These are phyloP conservation scores for Penicillium sp. DNA, from an alignment of 2,329 filamentous ascomycete genomes.

Conservation along the genomic window DNA sequence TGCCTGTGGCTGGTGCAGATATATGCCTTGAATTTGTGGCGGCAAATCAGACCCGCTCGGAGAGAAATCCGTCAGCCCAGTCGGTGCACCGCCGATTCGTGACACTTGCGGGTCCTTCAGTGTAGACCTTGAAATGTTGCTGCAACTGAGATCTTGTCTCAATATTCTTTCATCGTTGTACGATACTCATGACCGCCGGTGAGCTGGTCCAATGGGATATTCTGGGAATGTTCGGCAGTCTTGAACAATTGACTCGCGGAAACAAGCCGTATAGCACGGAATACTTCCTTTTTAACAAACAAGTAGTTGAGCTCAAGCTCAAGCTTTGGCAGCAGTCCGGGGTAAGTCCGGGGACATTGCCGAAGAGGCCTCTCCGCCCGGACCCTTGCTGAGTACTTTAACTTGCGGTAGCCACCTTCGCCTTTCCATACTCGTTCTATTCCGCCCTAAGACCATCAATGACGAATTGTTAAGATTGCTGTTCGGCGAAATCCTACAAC, in stretches of 20 bases:
- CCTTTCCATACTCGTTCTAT: neutral
- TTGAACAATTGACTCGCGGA: no score
- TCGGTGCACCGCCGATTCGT: constrained; percentile 14
- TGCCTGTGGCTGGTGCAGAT: constrained; percentile 1
- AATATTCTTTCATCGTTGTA: neutral
- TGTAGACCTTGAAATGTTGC: neutral
- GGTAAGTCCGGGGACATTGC: constrained; percentile 23
- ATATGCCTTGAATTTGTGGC: neutral
- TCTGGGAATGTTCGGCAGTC: neutral
- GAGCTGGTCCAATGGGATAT: neutral
- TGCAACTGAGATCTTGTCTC: neutral
- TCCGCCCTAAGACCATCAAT: neutral
- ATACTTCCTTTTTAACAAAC: no score
- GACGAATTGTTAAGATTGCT: neutral
- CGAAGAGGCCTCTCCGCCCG: constrained; percentile 3
- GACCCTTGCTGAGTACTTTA: constrained; percentile 23
- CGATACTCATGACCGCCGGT: neutral
- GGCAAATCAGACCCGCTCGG: constrained; percentile 1
- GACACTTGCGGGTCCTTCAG: neutral
- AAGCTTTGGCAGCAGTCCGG: constrained; percentile 11
- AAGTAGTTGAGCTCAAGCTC: neutral
- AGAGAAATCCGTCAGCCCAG: constrained; percentile 17
- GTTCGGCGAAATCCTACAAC: no score
- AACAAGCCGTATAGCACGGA: no score
- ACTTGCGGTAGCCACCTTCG: neutral